Percentiles rank a stretch among this genome's conserved stretches.
phyloP scores from a whole-genome alignment of 2,329 filamentous ascomycete genomes.

The Phyllosticta citrichinensis region DNA sequence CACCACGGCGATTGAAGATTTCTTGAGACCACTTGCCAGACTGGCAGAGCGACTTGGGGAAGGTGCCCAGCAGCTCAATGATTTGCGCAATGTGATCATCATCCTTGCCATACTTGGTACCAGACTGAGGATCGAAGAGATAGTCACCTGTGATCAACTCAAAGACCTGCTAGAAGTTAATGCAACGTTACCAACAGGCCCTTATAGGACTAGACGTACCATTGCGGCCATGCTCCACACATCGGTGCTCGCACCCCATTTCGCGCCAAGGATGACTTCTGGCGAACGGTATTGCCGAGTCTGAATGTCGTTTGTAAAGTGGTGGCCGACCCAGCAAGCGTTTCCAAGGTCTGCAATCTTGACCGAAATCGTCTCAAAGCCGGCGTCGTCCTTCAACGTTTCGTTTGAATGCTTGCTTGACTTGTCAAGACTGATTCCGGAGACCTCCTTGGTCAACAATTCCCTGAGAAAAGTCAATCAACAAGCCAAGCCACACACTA shows the following conservation, averaged over 20 bases:
- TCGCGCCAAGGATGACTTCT: constrained; percentile 90
- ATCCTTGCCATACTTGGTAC: constrained; percentile 98
- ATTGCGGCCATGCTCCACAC: constrained; percentile 99
- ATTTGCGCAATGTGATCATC: constrained; percentile 99
- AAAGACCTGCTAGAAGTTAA: constrained; percentile 58
- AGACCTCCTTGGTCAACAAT: constrained; percentile 83
- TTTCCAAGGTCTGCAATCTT: constrained; percentile 98
- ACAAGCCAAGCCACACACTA: background rate
- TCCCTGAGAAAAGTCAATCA: constrained; percentile 46
- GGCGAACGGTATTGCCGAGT: constrained; percentile 95
- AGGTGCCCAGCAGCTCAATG: constrained; percentile 88
- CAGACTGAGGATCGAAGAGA: constrained; percentile 94
- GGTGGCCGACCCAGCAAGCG: constrained; percentile 96
- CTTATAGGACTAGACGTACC: constrained; percentile 47
- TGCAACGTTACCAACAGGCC: no score
- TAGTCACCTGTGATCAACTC: constrained; percentile 98
- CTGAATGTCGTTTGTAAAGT: constrained; percentile 99
- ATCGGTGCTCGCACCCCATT: constrained; percentile 99
- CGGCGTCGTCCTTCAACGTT: constrained; percentile 51
- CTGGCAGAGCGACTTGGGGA: constrained; percentile 84
- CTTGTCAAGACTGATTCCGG: constrained; percentile 83
- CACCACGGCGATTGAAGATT: constrained; percentile 96
- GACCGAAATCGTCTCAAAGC: constrained; percentile 81
- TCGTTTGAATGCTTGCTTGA: constrained; percentile 38
- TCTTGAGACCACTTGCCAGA: constrained; percentile 96